Evolutionary conservation across 495 filamentous ascomycete genomes (phyloP).

Genomic region (Aspergillus bertholletiae): DNA sequence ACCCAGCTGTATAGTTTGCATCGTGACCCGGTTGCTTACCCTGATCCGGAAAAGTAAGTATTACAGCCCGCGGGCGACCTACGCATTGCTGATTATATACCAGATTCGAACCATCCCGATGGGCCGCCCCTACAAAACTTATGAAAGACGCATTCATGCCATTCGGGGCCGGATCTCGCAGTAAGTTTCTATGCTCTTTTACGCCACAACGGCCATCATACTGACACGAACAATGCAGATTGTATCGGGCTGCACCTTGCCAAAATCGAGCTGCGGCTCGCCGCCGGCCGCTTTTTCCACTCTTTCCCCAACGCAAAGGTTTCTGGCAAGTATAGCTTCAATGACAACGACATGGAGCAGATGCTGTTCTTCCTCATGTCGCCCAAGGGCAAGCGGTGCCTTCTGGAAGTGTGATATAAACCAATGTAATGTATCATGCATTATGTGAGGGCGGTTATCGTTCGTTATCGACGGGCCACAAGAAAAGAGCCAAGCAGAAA

Average conservation of each 20-base stretch:
- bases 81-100: not conserved
- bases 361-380: conserved; percentile 39
- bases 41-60: conserved; percentile 24
- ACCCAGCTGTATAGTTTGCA: conserved; percentile 46
- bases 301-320: conserved; percentile 23
- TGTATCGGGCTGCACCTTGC: conserved; percentile 38
- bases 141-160: conserved; percentile 53
- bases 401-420: conserved; percentile 38
- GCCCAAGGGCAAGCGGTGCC: conserved; percentile 41
- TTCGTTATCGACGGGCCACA: not conserved
- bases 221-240: not conserved
- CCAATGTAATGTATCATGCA: not conserved
- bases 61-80: not conserved
- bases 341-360: conserved; percentile 40
- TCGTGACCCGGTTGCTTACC: conserved; percentile 27
- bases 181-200: conserved; percentile 15
- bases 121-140: conserved; percentile 38
- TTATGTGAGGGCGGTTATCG: not conserved
- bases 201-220: not conserved
- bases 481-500: not conserved
- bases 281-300: conserved; percentile 30
- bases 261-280: conserved; percentile 32
- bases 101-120: conserved; percentile 42
- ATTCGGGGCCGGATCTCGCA: conserved; percentile 49
- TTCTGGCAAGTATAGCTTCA: conserved; percentile 36